A percentile compares a stretch with the other conserved stretches of the same genome.
These are phyloP conservation scores for Dipteronia dyeriana DNA, from an alignment of 345 rosid genomes.

Conservation along the genomic window DNA sequence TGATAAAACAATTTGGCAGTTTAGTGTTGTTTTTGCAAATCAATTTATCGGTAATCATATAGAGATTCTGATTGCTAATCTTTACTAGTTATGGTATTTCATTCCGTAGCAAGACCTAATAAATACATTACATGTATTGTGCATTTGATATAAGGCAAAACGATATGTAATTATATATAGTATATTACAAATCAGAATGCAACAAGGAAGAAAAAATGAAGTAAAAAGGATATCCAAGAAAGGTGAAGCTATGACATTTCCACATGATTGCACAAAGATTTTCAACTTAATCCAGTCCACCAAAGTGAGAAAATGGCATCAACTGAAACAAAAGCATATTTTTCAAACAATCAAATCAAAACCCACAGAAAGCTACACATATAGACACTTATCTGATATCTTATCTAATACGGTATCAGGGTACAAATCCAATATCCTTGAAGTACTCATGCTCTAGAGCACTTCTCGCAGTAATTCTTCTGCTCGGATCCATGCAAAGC, in stretches of 20 bases:
- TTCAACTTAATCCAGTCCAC: slow-evolving; percentile 14
- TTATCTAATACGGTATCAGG: slow-evolving; percentile 24
- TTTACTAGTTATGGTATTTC: too few species aligned
- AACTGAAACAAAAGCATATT: slow-evolving; percentile 14
- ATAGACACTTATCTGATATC: slow-evolving; percentile 22
- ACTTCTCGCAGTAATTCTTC: slow-evolving; percentile 84
- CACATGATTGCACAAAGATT: slow-evolving; percentile 1
- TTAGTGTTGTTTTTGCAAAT: too few species aligned
- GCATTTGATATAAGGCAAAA: neutral
- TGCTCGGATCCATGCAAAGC: slow-evolving; percentile 87
- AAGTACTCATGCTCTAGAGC: slow-evolving; percentile 96
- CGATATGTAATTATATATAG: neutral
- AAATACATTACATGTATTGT: too few species aligned
- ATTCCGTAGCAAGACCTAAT: too few species aligned
- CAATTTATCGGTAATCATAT: too few species aligned
- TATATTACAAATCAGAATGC: neutral
- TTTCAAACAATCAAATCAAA: slow-evolving; percentile 23
- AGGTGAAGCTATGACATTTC: neutral
- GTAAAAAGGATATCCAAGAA: neutral
- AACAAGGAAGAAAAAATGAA: neutral
- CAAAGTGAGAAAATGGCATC: slow-evolving; percentile 8
- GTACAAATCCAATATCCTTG: slow-evolving; percentile 72
- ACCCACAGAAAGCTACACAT: slow-evolving; percentile 25
- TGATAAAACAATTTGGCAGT: too few species aligned
- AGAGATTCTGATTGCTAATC: too few species aligned